Evolutionary conservation across 2,329 filamentous ascomycete genomes (phyloP), one percentile per base, ranked within the genome.

Genomic region (Fusarium anguioides): DNA sequence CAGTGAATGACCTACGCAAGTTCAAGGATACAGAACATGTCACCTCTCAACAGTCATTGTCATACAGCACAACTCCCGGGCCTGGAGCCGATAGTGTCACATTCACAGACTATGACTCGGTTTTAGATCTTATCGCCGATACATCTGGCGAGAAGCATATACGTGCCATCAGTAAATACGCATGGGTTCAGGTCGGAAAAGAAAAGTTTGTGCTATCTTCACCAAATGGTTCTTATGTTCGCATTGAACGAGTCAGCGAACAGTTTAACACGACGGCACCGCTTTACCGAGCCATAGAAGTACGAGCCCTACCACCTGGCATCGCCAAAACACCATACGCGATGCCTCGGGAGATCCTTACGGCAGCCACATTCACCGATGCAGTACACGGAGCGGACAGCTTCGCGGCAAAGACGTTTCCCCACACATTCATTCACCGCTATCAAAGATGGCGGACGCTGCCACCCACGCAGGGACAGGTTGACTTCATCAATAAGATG

Each of bases 71-170:
- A 37, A 50, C 56, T 23, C n/a, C 66, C 9, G 50, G 52, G 4
- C 46, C 64, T 8, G 65, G 48, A 42, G 56, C 75, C 23, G 76
- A 75, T 6, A 85, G 83, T 20, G 81, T 97, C 27, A 91, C 87
- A 1, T 97, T 98, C 73, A 95, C 92, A 9, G 93, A 97, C 71
- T 99, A 98, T 76, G 91, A 92, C 58, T 95, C 91, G 4, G 89
- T 99, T n/a, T 90, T 94, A 67, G 96, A 98, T 72, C 85, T 99
- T 15, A 90, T 99, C 33, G 86, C 90, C 41, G 95, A 98, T 75
- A 90, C 89, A 1, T 91, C 89, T 4, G 88, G 87, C 26, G 95
- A 98, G 73, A 84, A 84, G 41, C 90, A 94, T 73, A 94, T 98
- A 62, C 88, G 93, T 41, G 82, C 85, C 17, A 82, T 96, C 20